Percentiles rank a stretch among this genome's conserved stretches.
phyloP scores from a whole-genome alignment of 202 grass and related monocot species.

The Zoysia matrella region DNA sequence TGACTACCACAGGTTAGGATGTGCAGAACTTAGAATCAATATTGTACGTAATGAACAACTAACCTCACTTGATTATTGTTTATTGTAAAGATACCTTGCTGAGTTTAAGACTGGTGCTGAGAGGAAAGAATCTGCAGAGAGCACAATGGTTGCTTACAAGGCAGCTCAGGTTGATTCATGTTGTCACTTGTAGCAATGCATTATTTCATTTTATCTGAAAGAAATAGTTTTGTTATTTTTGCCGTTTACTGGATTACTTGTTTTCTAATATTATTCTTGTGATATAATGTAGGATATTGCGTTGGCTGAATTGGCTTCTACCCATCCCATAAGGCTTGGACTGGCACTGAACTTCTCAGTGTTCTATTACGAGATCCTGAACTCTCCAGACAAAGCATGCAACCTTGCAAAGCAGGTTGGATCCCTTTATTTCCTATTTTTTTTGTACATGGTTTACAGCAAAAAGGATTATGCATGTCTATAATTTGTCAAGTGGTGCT shows the following conservation, averaged over 20 bases:
- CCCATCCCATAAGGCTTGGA: slow-evolving; percentile 81
- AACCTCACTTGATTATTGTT: neutral
- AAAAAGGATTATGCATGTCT: neutral
- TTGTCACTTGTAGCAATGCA: neutral
- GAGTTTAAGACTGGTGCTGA: slow-evolving; percentile 69
- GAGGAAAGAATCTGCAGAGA: slow-evolving; percentile 68
- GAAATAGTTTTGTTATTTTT: no score
- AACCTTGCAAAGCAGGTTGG: slow-evolving; percentile 80
- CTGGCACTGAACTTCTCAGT: slow-evolving; percentile 84
- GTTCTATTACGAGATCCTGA: slow-evolving; percentile 87
- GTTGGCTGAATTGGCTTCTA: slow-evolving; percentile 64
- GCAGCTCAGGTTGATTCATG: slow-evolving; percentile 60
- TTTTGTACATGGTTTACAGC: no score
- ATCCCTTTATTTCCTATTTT: neutral
- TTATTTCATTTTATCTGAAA: neutral
- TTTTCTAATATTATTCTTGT: slow-evolving; percentile 7
- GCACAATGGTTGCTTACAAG: slow-evolving; percentile 75
- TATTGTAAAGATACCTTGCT: slow-evolving; percentile 66
- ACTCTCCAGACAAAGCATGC: slow-evolving; percentile 78
- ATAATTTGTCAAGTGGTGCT: neutral
- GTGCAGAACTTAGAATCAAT: neutral
- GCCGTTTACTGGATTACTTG: neutral
- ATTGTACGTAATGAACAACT: neutral
- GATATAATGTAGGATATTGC: slow-evolving; percentile 67
- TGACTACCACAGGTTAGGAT: slow-evolving; percentile 82